Percentiles rank a stretch among this genome's conserved stretches.
These are phyloP conservation scores for Trifolium fragiferum DNA, from an alignment of 306 rosid genomes.

Conservation along the genomic window DNA sequence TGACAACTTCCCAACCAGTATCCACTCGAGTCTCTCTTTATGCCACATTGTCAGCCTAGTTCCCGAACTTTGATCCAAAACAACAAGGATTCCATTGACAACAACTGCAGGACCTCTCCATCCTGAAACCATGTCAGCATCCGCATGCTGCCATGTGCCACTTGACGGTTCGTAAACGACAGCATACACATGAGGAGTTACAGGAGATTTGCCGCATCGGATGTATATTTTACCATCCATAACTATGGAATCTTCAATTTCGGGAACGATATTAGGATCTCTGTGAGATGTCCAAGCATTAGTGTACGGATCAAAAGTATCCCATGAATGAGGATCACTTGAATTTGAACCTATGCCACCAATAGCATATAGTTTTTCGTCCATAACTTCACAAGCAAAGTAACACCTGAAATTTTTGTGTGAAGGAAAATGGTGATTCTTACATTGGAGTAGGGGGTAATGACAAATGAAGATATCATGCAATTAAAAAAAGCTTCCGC, in stretches of 20 bases:
- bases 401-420: conserved; percentile 65
- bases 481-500: neutral
- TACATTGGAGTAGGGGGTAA: neutral
- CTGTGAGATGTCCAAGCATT: conserved; percentile 60
- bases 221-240: conserved; percentile 81
- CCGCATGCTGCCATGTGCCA: conserved; percentile 77
- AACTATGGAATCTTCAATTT: conserved; percentile 74
- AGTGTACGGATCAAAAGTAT: conserved; percentile 64
- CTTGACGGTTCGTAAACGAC: conserved; percentile 80
- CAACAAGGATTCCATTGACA: conserved; percentile 62
- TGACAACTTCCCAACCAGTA: conserved; percentile 73
- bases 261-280: conserved; percentile 64
- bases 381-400: conserved; percentile 81
- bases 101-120: conserved; percentile 94
- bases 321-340: conserved; percentile 81
- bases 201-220: conserved; percentile 57
- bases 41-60: conserved; percentile 78
- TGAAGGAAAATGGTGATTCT: conserved; percentile 25
- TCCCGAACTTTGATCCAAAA: conserved; percentile 80
- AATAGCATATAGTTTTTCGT: conserved; percentile 73
- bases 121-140: conserved; percentile 77
- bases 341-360: conserved; percentile 80
- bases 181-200: conserved; percentile 58
- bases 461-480: conserved; percentile 11
- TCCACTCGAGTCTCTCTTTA: conserved; percentile 68